Percentiles rank a stretch among this genome's conserved stretches.
phyloP scores from a whole-genome alignment of 176 grass and related monocot genomes.

The maize (Zea mays) region DNA sequence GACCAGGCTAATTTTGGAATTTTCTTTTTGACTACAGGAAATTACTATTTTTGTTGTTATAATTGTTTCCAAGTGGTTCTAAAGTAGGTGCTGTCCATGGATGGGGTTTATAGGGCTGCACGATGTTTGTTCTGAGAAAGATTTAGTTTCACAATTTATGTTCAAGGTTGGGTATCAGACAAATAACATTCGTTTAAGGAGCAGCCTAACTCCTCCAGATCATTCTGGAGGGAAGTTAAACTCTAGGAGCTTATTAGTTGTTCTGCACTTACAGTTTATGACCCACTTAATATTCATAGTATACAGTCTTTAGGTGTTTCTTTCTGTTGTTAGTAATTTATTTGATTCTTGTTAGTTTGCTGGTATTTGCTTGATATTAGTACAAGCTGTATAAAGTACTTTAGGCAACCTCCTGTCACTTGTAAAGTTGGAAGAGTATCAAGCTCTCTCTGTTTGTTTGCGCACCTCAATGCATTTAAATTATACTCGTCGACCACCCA shows the following conservation, averaged over 20 bases:
- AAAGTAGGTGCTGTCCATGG: background rate
- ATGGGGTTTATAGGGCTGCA: background rate
- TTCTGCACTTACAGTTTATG: background rate
- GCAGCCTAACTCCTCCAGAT: background rate
- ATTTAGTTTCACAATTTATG: background rate
- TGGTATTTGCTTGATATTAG: background rate
- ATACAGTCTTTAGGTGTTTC: background rate
- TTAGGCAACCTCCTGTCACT: slow-evolving; percentile 4
- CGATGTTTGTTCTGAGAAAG: background rate
- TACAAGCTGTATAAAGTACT: background rate
- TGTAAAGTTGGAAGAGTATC: slow-evolving; percentile 1
- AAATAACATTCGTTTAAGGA: background rate
- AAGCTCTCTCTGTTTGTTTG: background rate
- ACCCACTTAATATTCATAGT: background rate
- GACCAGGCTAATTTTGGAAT: background rate
- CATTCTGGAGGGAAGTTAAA: background rate
- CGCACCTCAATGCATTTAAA: background rate
- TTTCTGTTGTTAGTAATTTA: background rate
- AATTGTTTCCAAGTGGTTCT: background rate
- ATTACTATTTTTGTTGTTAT: background rate
- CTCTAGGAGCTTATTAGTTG: background rate
- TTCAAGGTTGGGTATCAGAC: background rate
- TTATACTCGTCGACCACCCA: background rate
- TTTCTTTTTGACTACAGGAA: background rate
- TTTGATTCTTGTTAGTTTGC: background rate